Base-by-base conservation (phyloP, 73 alveolate genomes). In the Breviolum minutum region DNA sequence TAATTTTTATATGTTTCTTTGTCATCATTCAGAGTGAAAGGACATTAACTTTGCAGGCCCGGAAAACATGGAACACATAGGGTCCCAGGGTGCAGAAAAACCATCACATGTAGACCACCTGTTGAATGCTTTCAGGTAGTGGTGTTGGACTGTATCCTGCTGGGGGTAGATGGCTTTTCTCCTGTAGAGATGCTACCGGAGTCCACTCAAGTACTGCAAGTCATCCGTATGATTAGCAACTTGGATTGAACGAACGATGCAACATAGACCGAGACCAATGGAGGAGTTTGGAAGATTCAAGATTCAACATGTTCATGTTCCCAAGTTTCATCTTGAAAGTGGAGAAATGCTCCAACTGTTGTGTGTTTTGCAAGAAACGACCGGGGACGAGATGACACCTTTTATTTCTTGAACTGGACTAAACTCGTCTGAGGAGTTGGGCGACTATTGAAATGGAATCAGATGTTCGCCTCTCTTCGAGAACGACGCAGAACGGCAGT, bases 381-480 rank as follows among this genome's bases (percentile, higher is more conserved):
- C 54, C 54, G 3, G 54, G 54, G 54, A 40, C 54, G 54, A 40
- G 54, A 40, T 40, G 54, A 40, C 0, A 40, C 54, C 54, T 40
- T 40, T 40, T 3, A 40, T 40, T 40, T 40, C 54, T 40, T 40
- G 54, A 40, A 40, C 54, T 40, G 3, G 54, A 40, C n/a, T 19
- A 22, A n/a, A 66, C 17, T 66, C 17, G 74, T n/a, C 82, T 48
- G 68, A 92, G 98, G 98, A 74, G 90, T 92, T 6, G 89, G 89
- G 1, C 89, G 98, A 4, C 84, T 92, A 60, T 66, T 74, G 89
- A 92, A 92, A 80, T 92, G 98, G 98, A 92, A 92, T 29, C 98
- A 92, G 98, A 92, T 92, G 98, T 92, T 92, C 61, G 89, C 90
- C 66, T 92, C 98, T 40, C 73, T 92, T 11, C 77, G 90, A 24